A percentile compares a stretch with the other conserved stretches of the same genome.
These are phyloP conservation scores for Pigoraptor vietnamica DNA, from an alignment of 78 protist species.

Conservation along the genomic window DNA sequence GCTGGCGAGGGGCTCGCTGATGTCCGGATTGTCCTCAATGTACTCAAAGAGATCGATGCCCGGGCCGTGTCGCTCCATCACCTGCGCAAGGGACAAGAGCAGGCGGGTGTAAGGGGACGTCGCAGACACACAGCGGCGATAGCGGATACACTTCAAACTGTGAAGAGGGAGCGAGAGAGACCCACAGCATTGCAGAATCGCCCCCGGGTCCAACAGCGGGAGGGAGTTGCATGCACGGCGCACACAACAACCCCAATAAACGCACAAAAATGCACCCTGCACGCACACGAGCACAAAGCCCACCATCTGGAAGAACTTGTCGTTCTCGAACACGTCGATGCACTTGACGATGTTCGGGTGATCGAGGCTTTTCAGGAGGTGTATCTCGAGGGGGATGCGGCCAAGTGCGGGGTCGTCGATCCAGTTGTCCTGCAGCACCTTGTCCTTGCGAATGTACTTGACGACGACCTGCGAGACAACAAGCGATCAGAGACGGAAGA, in stretches of 20 bases:
- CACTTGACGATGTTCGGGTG: slow-evolving; percentile 14
- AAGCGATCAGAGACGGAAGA: not conserved
- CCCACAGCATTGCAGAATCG: too few species aligned
- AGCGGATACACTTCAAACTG: too few species aligned
- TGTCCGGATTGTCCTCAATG: slow-evolving; percentile 10
- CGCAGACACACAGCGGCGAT: too few species aligned
- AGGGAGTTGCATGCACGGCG: too few species aligned
- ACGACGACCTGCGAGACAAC: slow-evolving; percentile 11
- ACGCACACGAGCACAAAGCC: not conserved
- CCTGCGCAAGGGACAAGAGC: not conserved
- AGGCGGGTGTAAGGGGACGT: not conserved
- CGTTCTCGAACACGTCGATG: not conserved
- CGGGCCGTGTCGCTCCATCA: not conserved
- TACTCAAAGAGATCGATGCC: slow-evolving; percentile 8
- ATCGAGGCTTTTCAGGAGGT: not conserved
- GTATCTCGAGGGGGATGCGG: not conserved
- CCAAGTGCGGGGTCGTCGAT: not conserved
- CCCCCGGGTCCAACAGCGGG: too few species aligned
- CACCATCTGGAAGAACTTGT: not conserved
- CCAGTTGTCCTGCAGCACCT: not conserved
- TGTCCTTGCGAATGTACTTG: slow-evolving; percentile 12
- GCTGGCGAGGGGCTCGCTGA: not conserved
- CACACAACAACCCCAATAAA: not conserved
- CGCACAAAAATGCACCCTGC: not conserved
- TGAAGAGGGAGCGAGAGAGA: too few species aligned